Base-by-base conservation (phyloP, 1,284 basidiomycete genomes). In the Sphagnurus paluster region DNA sequence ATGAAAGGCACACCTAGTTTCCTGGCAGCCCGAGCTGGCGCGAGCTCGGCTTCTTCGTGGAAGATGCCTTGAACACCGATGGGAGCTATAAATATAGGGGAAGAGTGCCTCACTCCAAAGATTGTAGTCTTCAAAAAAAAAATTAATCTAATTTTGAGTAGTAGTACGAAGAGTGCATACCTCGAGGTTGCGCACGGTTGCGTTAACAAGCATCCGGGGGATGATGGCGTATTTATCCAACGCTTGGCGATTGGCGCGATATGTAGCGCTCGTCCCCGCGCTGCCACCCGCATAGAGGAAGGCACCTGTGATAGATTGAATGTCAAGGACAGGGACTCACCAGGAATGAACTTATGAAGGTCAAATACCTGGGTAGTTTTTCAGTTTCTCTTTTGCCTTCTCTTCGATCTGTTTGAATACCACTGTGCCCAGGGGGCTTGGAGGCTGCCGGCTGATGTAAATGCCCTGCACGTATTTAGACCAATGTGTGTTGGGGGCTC, bases 201-300 rank as follows among this genome's bases (percentile, higher is more conserved):
- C 82, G 55, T 90, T 72, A n/a, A 81, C 78, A 35, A 92, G 74
- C 86, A 92, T 85, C 4, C 86, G 79, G 2, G 90, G 90, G 14
- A 87, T 70, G 56, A 89, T 81, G 33, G 73, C 75, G 69, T 75
- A 88, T 52, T 72, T 76, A 30, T 77, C 68, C 45, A 89, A 75
- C 1, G 76, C 81, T 23, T 62, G 66, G 21, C 69, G 66, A 52
- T 88, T 89, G 44, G 75, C 76, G 25, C 60, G 67, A 56, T 79
- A 72, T 4, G 87, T 89, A 11, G 70, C 64, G 46, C 68, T 67
- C 5, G 75, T 75, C 1, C 86, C 86, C 3, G 86, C 85, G 49
- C 75, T 78, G 32, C 81, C 82, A 43, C 72, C 71, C 4, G 81
- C 77, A 52, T 85, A 87, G 60, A 72, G 63, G 64, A 81, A 88